phyloP scores from a whole-genome alignment of 1,284 basidiomycete genomes.

The Cutaneotrichosporon cavernicola region DNA sequence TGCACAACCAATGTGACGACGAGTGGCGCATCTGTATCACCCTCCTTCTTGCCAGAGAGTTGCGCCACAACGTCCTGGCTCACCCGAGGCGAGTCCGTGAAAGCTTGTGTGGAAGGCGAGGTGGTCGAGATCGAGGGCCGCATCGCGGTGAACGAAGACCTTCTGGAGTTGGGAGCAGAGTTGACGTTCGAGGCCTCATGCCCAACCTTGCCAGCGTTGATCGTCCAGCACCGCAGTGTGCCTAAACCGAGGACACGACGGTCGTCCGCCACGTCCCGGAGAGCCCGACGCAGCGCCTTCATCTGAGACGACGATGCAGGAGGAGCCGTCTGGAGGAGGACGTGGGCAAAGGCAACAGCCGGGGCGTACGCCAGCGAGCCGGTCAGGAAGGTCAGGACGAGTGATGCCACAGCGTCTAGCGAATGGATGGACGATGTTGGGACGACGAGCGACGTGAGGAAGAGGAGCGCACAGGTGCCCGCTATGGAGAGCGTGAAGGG shows the following conservation, averaged over 20 bases:
- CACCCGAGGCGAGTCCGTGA: slow-evolving; percentile 11
- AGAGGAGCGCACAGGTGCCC: slow-evolving; percentile 51
- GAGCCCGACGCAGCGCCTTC: slow-evolving; percentile 71
- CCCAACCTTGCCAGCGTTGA: slow-evolving; percentile 34
- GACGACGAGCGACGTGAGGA: slow-evolving; percentile 48
- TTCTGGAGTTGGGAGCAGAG: slow-evolving; percentile 13
- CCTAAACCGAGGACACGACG: slow-evolving; percentile 42
- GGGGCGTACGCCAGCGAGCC: slow-evolving; percentile 78
- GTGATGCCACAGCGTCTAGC: slow-evolving; percentile 72
- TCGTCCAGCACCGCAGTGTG: slow-evolving; percentile 42
- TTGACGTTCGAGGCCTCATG: slow-evolving; percentile 70
- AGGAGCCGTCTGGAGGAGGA: slow-evolving; percentile 83
- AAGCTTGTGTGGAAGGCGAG: slow-evolving; percentile 33
- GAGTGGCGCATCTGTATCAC: slow-evolving; percentile 46
- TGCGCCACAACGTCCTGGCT: neutral
- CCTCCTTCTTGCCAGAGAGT: neutral
- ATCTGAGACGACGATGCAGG: slow-evolving; percentile 63
- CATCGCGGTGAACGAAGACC: slow-evolving; percentile 15
- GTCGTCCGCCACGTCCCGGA: slow-evolving; percentile 66
- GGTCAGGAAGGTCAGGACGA: slow-evolving; percentile 69
- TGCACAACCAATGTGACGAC: slow-evolving; percentile 81
- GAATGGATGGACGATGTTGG: slow-evolving; percentile 60
- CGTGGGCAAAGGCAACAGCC: slow-evolving; percentile 71
- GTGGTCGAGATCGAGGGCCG: slow-evolving; percentile 67
- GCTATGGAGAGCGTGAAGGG: slow-evolving; percentile 55